These are phyloP conservation scores for Sarocladium kiliense DNA, from an alignment of 2,329 filamentous ascomycete species.

Conservation along the genomic window DNA sequence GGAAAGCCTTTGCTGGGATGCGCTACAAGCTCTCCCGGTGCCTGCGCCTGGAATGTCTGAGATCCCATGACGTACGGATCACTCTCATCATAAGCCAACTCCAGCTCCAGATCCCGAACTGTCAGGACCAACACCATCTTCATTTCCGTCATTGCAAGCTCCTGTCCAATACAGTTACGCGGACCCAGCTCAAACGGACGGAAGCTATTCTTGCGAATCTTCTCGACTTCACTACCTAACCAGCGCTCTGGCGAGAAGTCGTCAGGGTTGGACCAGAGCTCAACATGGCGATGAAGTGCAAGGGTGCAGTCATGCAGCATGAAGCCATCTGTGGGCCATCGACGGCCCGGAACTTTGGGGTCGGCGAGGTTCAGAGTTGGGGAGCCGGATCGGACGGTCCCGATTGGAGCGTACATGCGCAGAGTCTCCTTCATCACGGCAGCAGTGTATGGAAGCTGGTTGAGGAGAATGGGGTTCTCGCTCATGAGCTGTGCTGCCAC, in stretches of 20 bases:
- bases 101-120: not conserved
- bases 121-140: not conserved
- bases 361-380: not conserved
- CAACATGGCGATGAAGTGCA: constrained; percentile 26
- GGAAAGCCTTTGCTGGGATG: not conserved
- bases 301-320: constrained; percentile 26
- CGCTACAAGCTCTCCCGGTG: not conserved
- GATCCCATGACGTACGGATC: not conserved
- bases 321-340: constrained; percentile 19
- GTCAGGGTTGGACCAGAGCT: constrained; percentile 25
- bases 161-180: constrained; percentile 45
- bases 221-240: constrained; percentile 9
- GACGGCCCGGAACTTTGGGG: not conserved
- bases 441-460: constrained; percentile 44
- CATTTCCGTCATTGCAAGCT: constrained; percentile 41
- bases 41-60: not conserved
- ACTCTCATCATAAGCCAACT: not conserved
- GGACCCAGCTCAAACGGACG: constrained; percentile 42
- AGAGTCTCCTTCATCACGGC: constrained; percentile 50
- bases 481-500: constrained; percentile 32
- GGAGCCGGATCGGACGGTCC: constrained; percentile 28
- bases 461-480: constrained; percentile 33
- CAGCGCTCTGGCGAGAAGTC: constrained; percentile 35
- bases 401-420: constrained; percentile 43
- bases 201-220: constrained; percentile 18